phyloP scores from a whole-genome alignment of 768 basidiomycete genomes.

The Boletellus ananiceps region DNA sequence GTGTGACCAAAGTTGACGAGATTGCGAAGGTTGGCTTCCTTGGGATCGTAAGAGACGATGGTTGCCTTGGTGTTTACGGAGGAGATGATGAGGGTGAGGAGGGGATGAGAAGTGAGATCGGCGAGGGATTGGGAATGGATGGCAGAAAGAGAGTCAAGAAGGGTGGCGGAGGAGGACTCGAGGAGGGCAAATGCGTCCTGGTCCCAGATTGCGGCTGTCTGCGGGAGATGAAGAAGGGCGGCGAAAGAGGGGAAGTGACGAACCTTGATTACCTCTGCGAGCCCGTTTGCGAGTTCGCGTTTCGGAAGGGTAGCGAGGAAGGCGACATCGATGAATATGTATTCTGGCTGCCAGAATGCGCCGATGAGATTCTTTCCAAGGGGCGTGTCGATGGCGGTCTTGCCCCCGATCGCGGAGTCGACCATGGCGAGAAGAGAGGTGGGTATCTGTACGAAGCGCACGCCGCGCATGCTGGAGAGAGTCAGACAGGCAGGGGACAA shows the following conservation, averaged over 20 bases:
- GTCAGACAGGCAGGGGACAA: background rate
- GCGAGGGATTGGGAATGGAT: conserved; percentile 42
- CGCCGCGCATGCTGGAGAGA: conserved; percentile 85
- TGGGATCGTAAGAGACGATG: conserved; percentile 95
- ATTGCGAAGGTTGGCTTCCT: conserved; percentile 94
- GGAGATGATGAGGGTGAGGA: conserved; percentile 87
- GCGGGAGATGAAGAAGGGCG: conserved; percentile 4
- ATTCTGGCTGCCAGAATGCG: conserved; percentile 97
- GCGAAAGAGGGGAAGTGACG: conserved; percentile 15
- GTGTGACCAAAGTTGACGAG: conserved; percentile 99
- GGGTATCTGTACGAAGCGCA: conserved; percentile 93
- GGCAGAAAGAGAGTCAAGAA: conserved; percentile 79
- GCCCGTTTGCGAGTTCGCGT: conserved; percentile 96
- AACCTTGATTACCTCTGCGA: conserved; percentile 98
- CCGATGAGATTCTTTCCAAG: conserved; percentile 98
- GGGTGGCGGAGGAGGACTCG: conserved; percentile 80
- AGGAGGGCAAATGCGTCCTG: conserved; percentile 83
- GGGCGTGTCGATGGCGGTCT: conserved; percentile 98
- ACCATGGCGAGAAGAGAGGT: conserved; percentile 98
- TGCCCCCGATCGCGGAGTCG: conserved; percentile 95
- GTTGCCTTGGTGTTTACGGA: conserved; percentile 95
- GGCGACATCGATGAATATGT: conserved; percentile 95
- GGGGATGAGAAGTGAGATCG: conserved; percentile 79
- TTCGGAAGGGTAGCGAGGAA: conserved; percentile 91
- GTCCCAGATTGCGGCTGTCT: conserved; percentile 99